These are phyloP conservation scores for Escovopsis sp. DNA, from an alignment of 2,329 filamentous ascomycete species.

Conservation along the genomic window DNA sequence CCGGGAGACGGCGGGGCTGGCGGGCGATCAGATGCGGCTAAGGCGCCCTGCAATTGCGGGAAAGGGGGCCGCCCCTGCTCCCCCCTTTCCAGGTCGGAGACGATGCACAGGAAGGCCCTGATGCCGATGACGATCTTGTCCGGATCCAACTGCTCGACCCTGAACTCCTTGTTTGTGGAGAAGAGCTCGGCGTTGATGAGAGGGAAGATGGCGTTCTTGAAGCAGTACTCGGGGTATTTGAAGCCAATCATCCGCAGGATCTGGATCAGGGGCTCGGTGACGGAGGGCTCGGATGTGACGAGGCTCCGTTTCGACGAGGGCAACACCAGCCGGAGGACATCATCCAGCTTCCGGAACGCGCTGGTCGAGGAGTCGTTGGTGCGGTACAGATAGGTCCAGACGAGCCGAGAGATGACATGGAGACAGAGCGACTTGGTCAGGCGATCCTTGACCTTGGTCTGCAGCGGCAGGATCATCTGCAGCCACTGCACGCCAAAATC, in stretches of 20 bases:
- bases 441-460: slow-evolving; percentile 73
- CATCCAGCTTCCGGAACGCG: slow-evolving; percentile 69
- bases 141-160: slow-evolving; percentile 84
- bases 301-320: slow-evolving; percentile 68
- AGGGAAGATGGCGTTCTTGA: slow-evolving; percentile 84
- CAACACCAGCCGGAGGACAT: slow-evolving; percentile 72
- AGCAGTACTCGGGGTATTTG: slow-evolving; percentile 87
- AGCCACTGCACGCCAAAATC: slow-evolving; percentile 78
- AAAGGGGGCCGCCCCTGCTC: slow-evolving; percentile 69
- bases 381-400: slow-evolving; percentile 92
- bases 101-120: slow-evolving; percentile 79
- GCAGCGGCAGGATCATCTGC: slow-evolving; percentile 60
- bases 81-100: slow-evolving; percentile 80
- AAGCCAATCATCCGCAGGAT: slow-evolving; percentile 90
- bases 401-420: slow-evolving; percentile 74
- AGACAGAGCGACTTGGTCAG: slow-evolving; percentile 64
- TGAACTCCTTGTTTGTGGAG: slow-evolving; percentile 57
- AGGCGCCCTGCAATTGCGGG: slow-evolving; percentile 47
- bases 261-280: slow-evolving; percentile 82
- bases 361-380: slow-evolving; percentile 55
- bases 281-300: slow-evolving; percentile 66
- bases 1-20: slow-evolving; percentile 12
- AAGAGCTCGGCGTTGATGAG: slow-evolving; percentile 90
- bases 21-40: slow-evolving; percentile 14
- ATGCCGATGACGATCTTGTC: slow-evolving; percentile 98